Conservation (phyloP, 2,329 filamentous ascomycete genomes). For the Fusarium sp. region DNA sequence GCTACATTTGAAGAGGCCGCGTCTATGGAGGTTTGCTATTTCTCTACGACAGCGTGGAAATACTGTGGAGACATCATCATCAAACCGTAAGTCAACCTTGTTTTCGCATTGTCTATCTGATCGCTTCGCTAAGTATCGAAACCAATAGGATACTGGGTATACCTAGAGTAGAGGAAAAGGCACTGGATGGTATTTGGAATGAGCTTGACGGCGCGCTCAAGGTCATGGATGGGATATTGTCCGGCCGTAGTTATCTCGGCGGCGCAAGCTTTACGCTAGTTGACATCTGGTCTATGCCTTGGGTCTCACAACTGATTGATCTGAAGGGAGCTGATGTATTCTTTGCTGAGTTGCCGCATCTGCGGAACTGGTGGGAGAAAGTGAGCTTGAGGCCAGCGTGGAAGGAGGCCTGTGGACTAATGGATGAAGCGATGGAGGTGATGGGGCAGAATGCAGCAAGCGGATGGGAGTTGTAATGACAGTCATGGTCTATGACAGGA, state of each 20-base stretch:
- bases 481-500: background rate
- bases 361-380: background rate
- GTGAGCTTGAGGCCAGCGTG: background rate
- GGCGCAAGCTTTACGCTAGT: fast-evolving
- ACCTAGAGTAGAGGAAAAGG: background rate
- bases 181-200: fast-evolving
- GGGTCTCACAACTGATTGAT: background rate
- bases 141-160: fast-evolving
- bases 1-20: background rate
- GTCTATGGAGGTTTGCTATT: background rate
- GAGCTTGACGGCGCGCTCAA: fast-evolving
- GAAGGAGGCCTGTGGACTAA: background rate
- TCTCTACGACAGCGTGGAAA: background rate
- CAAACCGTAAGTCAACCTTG: background rate
- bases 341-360: background rate
- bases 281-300: background rate
- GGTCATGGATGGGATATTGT: background rate
- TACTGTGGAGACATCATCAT: background rate
- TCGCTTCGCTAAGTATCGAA: fast-evolving
- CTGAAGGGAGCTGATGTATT: background rate
- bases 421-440: background rate
- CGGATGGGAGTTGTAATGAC: fast-evolving
- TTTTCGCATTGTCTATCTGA: fast-evolving
- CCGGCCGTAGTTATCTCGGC: background rate
- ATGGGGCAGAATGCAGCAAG: background rate